phyloP scores from a whole-genome alignment of 768 basidiomycete species.

The Floccularia luteovirens region DNA sequence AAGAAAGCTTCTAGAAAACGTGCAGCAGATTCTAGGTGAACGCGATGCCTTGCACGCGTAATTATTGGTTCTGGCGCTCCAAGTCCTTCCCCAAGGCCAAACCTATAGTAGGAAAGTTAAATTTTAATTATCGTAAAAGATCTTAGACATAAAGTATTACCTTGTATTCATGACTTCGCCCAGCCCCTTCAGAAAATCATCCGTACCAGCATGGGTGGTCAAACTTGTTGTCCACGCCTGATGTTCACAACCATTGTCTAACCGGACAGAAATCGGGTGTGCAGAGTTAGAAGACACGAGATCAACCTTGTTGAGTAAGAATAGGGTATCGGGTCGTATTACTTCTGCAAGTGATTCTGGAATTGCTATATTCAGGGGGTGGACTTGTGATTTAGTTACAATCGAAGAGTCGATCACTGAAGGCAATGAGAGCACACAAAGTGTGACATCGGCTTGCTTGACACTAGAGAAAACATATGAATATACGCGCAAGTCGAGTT shows the following conservation, averaged over 20 bases:
- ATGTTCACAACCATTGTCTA: slow-evolving; percentile 4
- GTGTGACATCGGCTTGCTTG: slow-evolving; percentile 53
- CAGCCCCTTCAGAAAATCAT: slow-evolving; percentile 54
- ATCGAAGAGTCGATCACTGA: slow-evolving; percentile 20
- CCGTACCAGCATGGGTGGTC: slow-evolving; percentile 45
- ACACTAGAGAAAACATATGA: slow-evolving; percentile 35
- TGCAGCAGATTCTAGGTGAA: slow-evolving; percentile 62
- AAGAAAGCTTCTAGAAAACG: slow-evolving; percentile 59
- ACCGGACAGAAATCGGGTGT: slow-evolving; percentile 1
- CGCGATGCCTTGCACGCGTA: slow-evolving; percentile 74
- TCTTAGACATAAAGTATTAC: slow-evolving; percentile 22
- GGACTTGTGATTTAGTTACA: slow-evolving; percentile 1
- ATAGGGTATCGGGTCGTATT: slow-evolving; percentile 48
- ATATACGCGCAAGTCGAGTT: not conserved
- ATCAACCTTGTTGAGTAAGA: slow-evolving; percentile 81
- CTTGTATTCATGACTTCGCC: slow-evolving; percentile 38
- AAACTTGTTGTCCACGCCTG: slow-evolving; percentile 60
- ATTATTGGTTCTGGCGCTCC: slow-evolving; percentile 50
- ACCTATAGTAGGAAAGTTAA: slow-evolving; percentile 15
- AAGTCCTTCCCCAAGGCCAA: slow-evolving; percentile 14
- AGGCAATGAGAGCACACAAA: slow-evolving; percentile 78
- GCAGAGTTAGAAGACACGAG: slow-evolving; percentile 18
- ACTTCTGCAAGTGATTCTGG: slow-evolving; percentile 43
- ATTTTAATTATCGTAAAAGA: not conserved
- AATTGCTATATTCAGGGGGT: slow-evolving; percentile 14